Evolutionary conservation across 1,284 basidiomycete species (phyloP).

Genomic region (Papiliotrema laurentii): DNA sequence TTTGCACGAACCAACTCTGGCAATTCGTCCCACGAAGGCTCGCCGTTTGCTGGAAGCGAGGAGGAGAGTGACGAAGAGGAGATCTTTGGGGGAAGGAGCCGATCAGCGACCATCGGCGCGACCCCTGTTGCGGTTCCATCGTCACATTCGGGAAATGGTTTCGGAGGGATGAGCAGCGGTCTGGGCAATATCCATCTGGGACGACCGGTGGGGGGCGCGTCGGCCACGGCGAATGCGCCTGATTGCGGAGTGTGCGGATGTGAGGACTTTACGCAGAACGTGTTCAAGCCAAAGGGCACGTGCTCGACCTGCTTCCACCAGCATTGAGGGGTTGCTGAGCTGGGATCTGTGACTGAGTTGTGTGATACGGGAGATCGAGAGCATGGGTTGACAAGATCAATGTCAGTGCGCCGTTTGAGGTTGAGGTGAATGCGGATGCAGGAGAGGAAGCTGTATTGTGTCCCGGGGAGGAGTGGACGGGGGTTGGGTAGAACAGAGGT

Average conservation of each 20-base stretch:
- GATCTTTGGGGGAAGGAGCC: slow-evolving; percentile 7
- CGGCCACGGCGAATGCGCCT: slow-evolving; percentile 27
- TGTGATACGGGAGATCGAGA: neutral
- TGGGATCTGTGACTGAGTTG: too few relatives aligned
- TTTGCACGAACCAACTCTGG: neutral
- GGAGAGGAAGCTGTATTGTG: too few relatives aligned
- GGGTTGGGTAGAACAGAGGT: too few relatives aligned
- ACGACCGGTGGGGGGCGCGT: slow-evolving; percentile 52
- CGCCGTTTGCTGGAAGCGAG: slow-evolving; percentile 36
- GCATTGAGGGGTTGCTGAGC: slow-evolving; percentile 18
- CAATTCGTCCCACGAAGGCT: slow-evolving; percentile 18
- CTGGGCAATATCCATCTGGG: slow-evolving; percentile 39
- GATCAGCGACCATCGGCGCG: neutral
- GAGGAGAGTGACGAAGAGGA: slow-evolving; percentile 19
- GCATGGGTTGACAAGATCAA: neutral
- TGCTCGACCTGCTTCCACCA: slow-evolving; percentile 58
- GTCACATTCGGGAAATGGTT: neutral
- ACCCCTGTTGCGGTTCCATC: neutral
- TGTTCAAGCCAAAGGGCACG: slow-evolving; percentile 60
- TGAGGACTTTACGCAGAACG: slow-evolving; percentile 57
- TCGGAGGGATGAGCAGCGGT: slow-evolving; percentile 4
- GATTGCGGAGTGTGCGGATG: slow-evolving; percentile 45
- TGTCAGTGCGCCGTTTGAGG: too few relatives aligned
- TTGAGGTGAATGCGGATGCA: neutral
- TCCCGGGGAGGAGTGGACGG: too few relatives aligned